Conservation (phyloP, 2,329 filamentous ascomycete genomes). For the Cercospora zeae-maydis region DNA sequence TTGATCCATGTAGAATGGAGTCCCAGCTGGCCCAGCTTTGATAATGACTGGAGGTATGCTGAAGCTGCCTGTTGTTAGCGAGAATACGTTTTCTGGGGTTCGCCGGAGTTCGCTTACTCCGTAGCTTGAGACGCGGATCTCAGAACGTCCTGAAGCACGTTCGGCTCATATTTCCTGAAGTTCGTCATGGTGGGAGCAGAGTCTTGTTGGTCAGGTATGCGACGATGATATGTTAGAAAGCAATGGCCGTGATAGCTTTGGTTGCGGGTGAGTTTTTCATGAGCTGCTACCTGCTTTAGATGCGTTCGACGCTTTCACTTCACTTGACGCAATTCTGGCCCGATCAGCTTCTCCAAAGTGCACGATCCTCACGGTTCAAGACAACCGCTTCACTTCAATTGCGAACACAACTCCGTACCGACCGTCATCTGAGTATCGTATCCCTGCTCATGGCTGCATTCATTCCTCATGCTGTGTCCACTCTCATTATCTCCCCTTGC, state of each 20-base stretch:
- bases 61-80: background rate
- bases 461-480: background rate
- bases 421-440: background rate
- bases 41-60: background rate
- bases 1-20: constrained; percentile 7
- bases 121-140: background rate
- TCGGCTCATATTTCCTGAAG: background rate
- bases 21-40: background rate
- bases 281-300: background rate
- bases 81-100: background rate
- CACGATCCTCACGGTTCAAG: background rate
- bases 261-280: too few species aligned
- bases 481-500: background rate
- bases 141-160: background rate
- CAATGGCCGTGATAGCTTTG: too few species aligned
- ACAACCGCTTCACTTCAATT: background rate
- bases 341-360: background rate
- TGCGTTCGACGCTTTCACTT: background rate
- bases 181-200: background rate
- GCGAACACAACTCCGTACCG: background rate
- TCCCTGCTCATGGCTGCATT: background rate
- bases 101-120: background rate
- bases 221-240: too few species aligned
- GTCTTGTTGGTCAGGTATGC: too few species aligned
- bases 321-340: background rate